Percentiles rank a stretch among this genome's conserved stretches.
Conservation (phyloP, 2,329 filamentous ascomycete species). For the Hypoxylon sp. region DNA sequence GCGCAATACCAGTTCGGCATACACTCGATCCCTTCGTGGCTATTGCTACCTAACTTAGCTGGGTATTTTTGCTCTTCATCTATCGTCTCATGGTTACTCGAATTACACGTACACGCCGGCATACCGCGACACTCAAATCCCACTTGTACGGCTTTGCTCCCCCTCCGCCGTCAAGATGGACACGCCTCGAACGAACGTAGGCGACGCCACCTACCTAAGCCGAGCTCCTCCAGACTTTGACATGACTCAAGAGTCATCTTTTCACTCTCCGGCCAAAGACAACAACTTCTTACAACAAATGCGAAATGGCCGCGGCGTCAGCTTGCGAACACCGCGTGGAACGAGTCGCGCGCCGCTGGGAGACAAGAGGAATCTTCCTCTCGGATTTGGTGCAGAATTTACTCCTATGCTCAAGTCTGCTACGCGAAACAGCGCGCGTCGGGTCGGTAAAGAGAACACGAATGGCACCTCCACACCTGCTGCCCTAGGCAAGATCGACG, state of each 20-base stretch:
- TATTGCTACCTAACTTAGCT: slow-evolving; percentile 7
- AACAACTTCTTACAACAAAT: slow-evolving; percentile 79
- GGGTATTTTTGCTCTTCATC: background rate
- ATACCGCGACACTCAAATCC: slow-evolving; percentile 20
- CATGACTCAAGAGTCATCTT: slow-evolving; percentile 86
- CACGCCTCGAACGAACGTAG: slow-evolving; percentile 84
- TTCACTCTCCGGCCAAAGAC: slow-evolving; percentile 79
- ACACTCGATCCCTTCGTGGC: background rate
- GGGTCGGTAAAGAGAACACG: slow-evolving; percentile 67
- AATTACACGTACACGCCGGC: slow-evolving; percentile 15
- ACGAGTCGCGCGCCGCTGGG: slow-evolving; percentile 69
- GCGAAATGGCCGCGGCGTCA: slow-evolving; percentile 69
- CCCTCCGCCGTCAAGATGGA: slow-evolving; percentile 59
- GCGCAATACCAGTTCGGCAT: background rate
- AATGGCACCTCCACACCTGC: slow-evolving; percentile 71
- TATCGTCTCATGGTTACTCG: slow-evolving; percentile 27
- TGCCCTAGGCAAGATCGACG: slow-evolving; percentile 68
- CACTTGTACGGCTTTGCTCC: slow-evolving; percentile 26
- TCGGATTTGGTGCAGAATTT: slow-evolving; percentile 78
- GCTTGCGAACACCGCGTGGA: slow-evolving; percentile 76
- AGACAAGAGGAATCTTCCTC: slow-evolving; percentile 75
- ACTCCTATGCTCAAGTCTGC: slow-evolving; percentile 89
- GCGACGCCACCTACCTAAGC: slow-evolving; percentile 82
- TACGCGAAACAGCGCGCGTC: slow-evolving; percentile 75
- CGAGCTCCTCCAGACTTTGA: slow-evolving; percentile 75